Base-by-base conservation (phyloP, 2,329 filamentous ascomycete genomes). In the Aspergillus eucalypticola region DNA sequence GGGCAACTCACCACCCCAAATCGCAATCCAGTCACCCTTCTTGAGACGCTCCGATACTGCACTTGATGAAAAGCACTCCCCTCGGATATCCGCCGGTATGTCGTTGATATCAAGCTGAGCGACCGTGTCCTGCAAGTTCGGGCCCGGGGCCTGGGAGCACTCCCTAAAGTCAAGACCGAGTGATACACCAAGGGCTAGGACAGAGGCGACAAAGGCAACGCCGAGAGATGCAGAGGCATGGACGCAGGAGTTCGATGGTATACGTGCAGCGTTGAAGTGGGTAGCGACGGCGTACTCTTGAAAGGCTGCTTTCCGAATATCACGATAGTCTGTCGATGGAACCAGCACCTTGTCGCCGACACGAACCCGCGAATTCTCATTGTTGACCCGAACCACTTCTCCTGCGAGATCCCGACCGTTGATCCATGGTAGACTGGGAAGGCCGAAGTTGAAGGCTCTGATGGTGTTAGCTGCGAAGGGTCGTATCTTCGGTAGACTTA, bases 261-360 rank as follows among this genome's bases (percentile, higher is more conserved):
- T 81, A 5, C 84, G 81, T 5, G 87, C 86, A 0, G 85, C 82
- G 68, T 90, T 91, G 74, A 84, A 89, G 62, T 85, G 81, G 0
- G 83, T 85, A 0, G 87, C 84, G 3, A 90, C 80, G 17, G 85
- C 85, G 65, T 89, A 91, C 69, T 90, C 79, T 72, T 91, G 89
- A 70, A 88, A 91, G 1, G 88, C 86, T 1, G 87, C 87, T 73
- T 91, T 91, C 35, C 89, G 82, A 19, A 86, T 80, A 67, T 91
- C 89, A 15, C 89, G 83, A 69, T 91, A 91, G 75, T 91, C 89
- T 29, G 89, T 91, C 0, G 88, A 90, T 13, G 89, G 86, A n/a
- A 85, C 84, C 35, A 90, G 81, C 8, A 81, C 78, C 35, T 82
- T 77, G 64, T 90, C 87, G 27, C 86, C 85, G 8, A 78, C 71